Evolutionary conservation across 805 yeast species (phyloP).

Genomic region (Yamadazyma akitaensis): DNA sequence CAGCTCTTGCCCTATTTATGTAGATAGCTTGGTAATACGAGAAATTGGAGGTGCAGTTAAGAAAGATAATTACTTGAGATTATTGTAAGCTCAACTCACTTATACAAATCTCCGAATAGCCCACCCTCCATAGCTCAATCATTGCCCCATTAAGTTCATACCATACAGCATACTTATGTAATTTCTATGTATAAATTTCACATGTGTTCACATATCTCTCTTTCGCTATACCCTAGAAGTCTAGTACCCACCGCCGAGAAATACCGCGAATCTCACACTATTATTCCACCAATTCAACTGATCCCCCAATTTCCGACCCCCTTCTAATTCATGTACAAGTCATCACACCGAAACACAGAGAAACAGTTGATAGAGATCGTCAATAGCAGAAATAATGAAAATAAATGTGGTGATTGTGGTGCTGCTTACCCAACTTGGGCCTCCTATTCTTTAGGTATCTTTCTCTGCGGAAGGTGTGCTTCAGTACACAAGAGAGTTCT

Average conservation of each 20-base stretch:
- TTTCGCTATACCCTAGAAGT: background rate
- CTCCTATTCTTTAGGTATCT: slow-evolving; percentile 54
- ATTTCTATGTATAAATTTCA: no score
- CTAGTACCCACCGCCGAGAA: background rate
- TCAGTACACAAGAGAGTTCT: slow-evolving; percentile 64
- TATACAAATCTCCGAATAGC: no score
- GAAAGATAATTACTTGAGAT: background rate
- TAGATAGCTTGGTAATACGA: background rate
- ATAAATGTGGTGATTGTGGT: slow-evolving; percentile 79
- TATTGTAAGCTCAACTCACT: no score
- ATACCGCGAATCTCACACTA: background rate
- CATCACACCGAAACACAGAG: slow-evolving; percentile 43
- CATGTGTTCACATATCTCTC: background rate
- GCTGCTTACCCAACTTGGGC: slow-evolving; percentile 63
- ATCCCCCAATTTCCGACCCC: background rate
- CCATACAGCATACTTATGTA: no score
- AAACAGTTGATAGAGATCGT: slow-evolving; percentile 56
- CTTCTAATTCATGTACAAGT: slow-evolving; percentile 8
- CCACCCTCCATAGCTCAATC: no score
- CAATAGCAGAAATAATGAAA: slow-evolving; percentile 55
- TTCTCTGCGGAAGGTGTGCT: slow-evolving; percentile 84
- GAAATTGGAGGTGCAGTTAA: background rate
- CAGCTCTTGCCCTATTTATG: background rate
- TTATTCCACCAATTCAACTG: background rate
- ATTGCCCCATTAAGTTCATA: no score